Base-by-base conservation (phyloP, 2,329 filamentous ascomycete genomes). In the Colletotrichum sidae region DNA sequence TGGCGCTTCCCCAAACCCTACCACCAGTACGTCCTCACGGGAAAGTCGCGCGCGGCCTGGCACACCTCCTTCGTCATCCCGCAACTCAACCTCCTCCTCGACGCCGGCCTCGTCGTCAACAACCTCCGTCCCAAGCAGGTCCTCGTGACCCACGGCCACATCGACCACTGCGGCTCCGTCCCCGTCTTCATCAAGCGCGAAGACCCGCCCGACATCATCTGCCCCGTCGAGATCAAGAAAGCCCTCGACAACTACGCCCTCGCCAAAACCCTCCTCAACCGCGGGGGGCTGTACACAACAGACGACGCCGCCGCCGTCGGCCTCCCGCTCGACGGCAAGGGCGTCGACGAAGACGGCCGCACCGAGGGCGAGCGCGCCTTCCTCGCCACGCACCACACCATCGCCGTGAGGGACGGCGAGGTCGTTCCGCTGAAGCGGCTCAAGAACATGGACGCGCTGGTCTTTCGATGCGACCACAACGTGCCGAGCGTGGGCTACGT, bases 11-110 rank as follows among this genome's bases (percentile, higher is more conserved):
- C 82, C 7, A 77, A 76, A 38, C 81, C 81, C 0, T 75, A 79
- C 66, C 72, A 75, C 55, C 76, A 81, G 52, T 76, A 76, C 59
- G 74, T 80, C 4, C 75, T 84, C 9, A 82, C 81, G 1, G 82
- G 82, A 57, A 77, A 77, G 34, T 84, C 82, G 8, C 79, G 82
- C 12, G 82, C 82, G 7, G 82, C 82, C 12, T 84, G 82, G 82
- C 81, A 84, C 71, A 84, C 82, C 2, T 83, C 81, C 6, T 84
- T 84, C 64, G 73, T 84, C 50, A 78, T 84, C 55, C 82, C 82
- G 1, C 79, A 83, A 67, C 79, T 84, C 55, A 81, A 83, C 62
- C 74, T 84, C 34, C 78, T 84, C 4, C 80, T 84, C 39, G 82
- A 84, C 70, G 81, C 82, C 2, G 82, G 82, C 2, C 75, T 84